A percentile compares a stretch with the other conserved stretches of the same genome.
phyloP scores from a whole-genome alignment of 192 early-diverging fungal genomes.

The Podila minutissima region DNA sequence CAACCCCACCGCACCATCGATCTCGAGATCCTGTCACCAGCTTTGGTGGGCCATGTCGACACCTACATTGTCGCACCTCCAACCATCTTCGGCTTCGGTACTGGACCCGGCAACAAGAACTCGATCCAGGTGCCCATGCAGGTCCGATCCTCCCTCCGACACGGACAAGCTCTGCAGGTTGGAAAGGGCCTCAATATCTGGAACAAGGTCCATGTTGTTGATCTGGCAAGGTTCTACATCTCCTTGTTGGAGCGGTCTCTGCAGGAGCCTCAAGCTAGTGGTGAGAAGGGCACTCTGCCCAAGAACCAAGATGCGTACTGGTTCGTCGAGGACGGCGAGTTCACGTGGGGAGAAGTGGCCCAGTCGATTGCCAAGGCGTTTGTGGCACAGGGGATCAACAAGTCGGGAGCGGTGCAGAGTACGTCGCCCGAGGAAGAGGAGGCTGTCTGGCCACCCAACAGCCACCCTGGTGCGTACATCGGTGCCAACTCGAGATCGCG shows the following conservation, averaged over 20 bases:
- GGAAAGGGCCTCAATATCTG: conserved; percentile 1
- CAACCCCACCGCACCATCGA: conserved; percentile 39
- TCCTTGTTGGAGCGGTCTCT: not conserved
- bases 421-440: not conserved
- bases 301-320: not conserved
- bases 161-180: not conserved
- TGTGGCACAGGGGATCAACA: not conserved
- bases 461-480: not conserved
- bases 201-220: not conserved
- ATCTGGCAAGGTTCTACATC: not conserved
- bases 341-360: not conserved
- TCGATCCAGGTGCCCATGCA: conserved; percentile 35
- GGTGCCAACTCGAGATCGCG: not conserved
- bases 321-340: conserved; percentile 4
- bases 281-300: not conserved
- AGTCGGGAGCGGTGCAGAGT: not conserved
- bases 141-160: conserved; percentile 1
- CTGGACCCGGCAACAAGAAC: conserved; percentile 30
- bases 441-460: not conserved
- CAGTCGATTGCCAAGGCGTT: not conserved
- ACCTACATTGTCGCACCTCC: conserved; percentile 44
- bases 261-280: not conserved
- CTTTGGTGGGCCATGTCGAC: conserved; percentile 18
- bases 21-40: conserved; percentile 14
- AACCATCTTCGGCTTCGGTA: conserved; percentile 32